phyloP scores from a whole-genome alignment of 2,329 filamentous ascomycete species.

The Fusarium buharicum region DNA sequence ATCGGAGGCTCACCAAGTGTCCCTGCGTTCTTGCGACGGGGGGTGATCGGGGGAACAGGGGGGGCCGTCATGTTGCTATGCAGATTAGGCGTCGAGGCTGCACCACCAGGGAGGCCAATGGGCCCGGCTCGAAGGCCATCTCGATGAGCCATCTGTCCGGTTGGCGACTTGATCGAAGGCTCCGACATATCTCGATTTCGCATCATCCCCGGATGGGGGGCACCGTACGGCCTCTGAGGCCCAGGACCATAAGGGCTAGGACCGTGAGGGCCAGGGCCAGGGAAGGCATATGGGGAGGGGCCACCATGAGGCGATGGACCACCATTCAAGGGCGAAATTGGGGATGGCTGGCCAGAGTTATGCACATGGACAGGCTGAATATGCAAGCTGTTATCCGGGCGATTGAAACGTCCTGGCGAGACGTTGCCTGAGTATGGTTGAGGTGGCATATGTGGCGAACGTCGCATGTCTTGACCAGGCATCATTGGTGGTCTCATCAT shows the following conservation, averaged over 20 bases:
- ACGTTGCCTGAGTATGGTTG: constrained; percentile 48
- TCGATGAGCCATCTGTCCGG: constrained; percentile 56
- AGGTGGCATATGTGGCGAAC: constrained; percentile 61
- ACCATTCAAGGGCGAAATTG: constrained; percentile 53
- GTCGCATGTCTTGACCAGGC: constrained; percentile 57
- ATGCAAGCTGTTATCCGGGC: constrained; percentile 36
- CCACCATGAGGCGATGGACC: constrained; percentile 21
- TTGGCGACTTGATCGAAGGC: constrained; percentile 59
- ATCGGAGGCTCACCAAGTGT: too few relatives aligned
- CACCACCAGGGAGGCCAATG: constrained; percentile 49
- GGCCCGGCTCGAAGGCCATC: constrained; percentile 50
- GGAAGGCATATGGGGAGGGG: constrained; percentile 28
- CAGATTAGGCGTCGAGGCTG: constrained; percentile 53
- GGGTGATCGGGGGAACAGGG: constrained; percentile 69
- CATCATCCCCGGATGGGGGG: constrained; percentile 44
- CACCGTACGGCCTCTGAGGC: constrained; percentile 25
- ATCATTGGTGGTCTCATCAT: constrained; percentile 59
- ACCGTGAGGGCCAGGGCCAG: constrained; percentile 17
- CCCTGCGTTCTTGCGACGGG: constrained; percentile 60
- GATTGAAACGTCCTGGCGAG: constrained; percentile 41
- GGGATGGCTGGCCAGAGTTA: constrained; percentile 57
- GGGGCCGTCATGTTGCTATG: constrained; percentile 54
- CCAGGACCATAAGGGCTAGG: constrained; percentile 1
- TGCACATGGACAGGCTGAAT: constrained; percentile 43
- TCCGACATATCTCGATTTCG: constrained; percentile 63